These are phyloP conservation scores for Acanthamoeba lugdunensis DNA, from an alignment of 208 protist species.

Conservation along the genomic window DNA sequence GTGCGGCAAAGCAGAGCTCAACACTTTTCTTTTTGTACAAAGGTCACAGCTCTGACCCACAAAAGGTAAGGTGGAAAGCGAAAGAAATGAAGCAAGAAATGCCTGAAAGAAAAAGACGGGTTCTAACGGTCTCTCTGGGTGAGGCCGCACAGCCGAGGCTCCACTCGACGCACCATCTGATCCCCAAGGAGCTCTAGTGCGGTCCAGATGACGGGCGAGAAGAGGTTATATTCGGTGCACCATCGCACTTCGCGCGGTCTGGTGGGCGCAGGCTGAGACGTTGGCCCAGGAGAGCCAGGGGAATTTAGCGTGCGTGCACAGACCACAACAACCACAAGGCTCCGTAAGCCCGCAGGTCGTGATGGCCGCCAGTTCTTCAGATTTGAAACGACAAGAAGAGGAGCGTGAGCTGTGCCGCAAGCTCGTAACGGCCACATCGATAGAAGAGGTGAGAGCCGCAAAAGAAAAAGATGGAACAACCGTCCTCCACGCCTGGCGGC, in stretches of 20 bases:
- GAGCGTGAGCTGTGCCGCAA: background rate
- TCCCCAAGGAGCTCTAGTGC: too few relatives aligned
- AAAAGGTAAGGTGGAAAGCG: background rate
- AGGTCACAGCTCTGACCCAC: background rate
- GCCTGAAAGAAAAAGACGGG: too few relatives aligned
- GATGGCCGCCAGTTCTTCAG: background rate
- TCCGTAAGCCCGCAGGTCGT: background rate
- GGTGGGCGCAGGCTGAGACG: too few relatives aligned
- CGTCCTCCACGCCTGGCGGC: background rate
- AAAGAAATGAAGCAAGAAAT: background rate
- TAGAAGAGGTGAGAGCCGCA: background rate
- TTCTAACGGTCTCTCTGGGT: too few relatives aligned
- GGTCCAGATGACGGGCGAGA: too few relatives aligned
- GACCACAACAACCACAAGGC: background rate
- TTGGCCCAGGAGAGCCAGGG: background rate
- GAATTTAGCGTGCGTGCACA: conserved; percentile 6
- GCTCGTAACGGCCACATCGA: background rate
- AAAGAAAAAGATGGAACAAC: background rate
- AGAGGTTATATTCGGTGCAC: too few relatives aligned
- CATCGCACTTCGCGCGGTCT: too few relatives aligned
- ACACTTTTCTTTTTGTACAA: background rate
- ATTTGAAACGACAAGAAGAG: background rate
- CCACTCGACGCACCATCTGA: too few relatives aligned
- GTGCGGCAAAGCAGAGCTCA: background rate
- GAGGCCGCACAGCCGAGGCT: too few relatives aligned